Conservation (phyloP, 495 filamentous ascomycete species). For the Chaetomidium leptoderma region DNA sequence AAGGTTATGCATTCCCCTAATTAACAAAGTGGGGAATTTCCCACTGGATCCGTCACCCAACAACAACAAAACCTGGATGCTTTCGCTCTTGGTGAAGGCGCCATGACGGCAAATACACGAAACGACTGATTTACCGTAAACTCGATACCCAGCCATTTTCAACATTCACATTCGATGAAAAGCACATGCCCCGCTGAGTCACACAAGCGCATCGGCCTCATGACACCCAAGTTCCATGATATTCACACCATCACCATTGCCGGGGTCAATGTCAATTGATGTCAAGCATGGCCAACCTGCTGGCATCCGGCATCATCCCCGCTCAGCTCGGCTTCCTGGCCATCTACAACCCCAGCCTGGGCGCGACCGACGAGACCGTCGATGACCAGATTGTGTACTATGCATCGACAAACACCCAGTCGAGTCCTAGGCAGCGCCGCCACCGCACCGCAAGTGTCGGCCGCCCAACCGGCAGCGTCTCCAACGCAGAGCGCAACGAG, state of each 20-base stretch:
- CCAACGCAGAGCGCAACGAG: slow-evolving; percentile 68
- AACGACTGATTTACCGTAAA: no score
- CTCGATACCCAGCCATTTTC: no score
- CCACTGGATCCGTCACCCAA: no score
- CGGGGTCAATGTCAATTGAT: neutral
- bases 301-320: slow-evolving; percentile 48
- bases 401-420: slow-evolving; percentile 57
- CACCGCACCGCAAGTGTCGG: slow-evolving; percentile 31
- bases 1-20: no score
- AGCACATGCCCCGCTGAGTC: no score
- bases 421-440: slow-evolving; percentile 24
- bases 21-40: no score
- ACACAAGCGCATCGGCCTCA: no score
- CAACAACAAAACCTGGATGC: no score
- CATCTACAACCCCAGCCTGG: slow-evolving; percentile 92
- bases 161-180: no score
- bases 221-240: neutral
- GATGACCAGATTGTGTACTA: slow-evolving; percentile 91
- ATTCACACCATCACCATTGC: neutral
- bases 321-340: slow-evolving; percentile 84
- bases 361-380: slow-evolving; percentile 79
- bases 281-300: neutral
- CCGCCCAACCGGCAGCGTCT: slow-evolving; percentile 39
- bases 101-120: no score
- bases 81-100: no score